A percentile compares a stretch with the other conserved stretches of the same genome.
These are phyloP conservation scores for Colletotrichum sp. DNA, from an alignment of 2,329 filamentous ascomycete species.

Conservation along the genomic window DNA sequence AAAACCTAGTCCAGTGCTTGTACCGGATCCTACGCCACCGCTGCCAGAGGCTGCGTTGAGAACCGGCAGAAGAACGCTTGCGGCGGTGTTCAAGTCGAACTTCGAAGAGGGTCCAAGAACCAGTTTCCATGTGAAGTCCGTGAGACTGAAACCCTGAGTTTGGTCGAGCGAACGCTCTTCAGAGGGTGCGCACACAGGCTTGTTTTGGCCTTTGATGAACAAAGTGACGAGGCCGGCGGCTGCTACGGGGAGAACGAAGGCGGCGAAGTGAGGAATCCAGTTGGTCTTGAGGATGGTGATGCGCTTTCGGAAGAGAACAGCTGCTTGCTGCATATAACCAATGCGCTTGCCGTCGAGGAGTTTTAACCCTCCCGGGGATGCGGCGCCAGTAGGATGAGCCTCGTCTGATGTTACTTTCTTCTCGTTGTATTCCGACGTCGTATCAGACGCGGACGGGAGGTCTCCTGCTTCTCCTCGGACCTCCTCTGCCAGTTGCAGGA, in stretches of 20 bases:
- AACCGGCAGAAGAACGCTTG: slow-evolving; percentile 38
- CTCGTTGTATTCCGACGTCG: slow-evolving; percentile 20
- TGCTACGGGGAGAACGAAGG: slow-evolving; percentile 78
- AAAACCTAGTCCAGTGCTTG: slow-evolving; percentile 23
- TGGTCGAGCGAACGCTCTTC: slow-evolving; percentile 47
- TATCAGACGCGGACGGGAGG: background rate
- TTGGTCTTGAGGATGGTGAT: slow-evolving; percentile 79
- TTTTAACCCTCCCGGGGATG: slow-evolving; percentile 43
- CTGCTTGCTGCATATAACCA: slow-evolving; percentile 70
- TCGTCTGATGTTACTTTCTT: slow-evolving; percentile 27
- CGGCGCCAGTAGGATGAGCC: background rate
- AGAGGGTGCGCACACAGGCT: slow-evolving; percentile 54
- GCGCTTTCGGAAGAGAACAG: slow-evolving; percentile 79
- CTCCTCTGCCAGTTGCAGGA: slow-evolving; percentile 84
- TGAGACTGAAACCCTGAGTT: slow-evolving; percentile 41
- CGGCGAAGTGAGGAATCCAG: slow-evolving; percentile 75
- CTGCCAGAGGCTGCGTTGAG: slow-evolving; percentile 31
- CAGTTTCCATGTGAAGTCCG: slow-evolving; percentile 34
- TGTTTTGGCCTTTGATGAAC: slow-evolving; percentile 66
- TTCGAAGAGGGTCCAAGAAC: slow-evolving; percentile 45
- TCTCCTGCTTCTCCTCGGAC: slow-evolving; percentile 50
- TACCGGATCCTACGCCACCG: slow-evolving; percentile 17
- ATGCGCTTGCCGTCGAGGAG: slow-evolving; percentile 73
- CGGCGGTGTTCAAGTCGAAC: slow-evolving; percentile 9
- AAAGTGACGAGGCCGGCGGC: slow-evolving; percentile 80